Evolutionary conservation across 2,329 filamentous ascomycete genomes (phyloP).

Genomic region (Ustilaginoidea virens): DNA sequence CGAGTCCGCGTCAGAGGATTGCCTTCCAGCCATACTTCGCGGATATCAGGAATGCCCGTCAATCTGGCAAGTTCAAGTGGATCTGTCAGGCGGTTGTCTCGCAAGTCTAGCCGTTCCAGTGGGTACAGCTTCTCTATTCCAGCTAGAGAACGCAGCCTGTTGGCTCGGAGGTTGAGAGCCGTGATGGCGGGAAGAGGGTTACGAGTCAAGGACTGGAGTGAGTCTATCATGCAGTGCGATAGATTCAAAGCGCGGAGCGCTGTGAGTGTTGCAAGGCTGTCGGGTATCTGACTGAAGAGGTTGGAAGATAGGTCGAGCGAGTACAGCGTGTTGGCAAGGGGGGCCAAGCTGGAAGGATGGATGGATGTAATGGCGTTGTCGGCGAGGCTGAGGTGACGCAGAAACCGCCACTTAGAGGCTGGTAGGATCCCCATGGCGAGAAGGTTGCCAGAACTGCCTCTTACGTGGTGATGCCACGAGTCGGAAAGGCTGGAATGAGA

Average conservation of each 20-base stretch:
- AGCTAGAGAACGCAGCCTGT: conserved; percentile 72
- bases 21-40: conserved; percentile 80
- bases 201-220: conserved; percentile 70
- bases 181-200: conserved; percentile 87
- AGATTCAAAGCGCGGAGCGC: conserved; percentile 85
- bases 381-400: conserved; percentile 79
- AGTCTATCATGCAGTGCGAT: conserved; percentile 95
- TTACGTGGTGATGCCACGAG: conserved; percentile 41
- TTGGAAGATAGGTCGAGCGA: conserved; percentile 89
- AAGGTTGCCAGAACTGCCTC: conserved; percentile 68
- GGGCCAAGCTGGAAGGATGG: conserved; percentile 57
- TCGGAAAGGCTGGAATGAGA: conserved; percentile 68
- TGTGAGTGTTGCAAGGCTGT: conserved; percentile 72
- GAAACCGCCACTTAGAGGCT: conserved; percentile 82
- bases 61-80: conserved; percentile 80
- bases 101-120: conserved; percentile 75
- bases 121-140: conserved; percentile 82
- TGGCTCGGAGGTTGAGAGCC: conserved; percentile 78
- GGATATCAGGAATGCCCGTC: conserved; percentile 79
- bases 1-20: conserved; percentile 89
- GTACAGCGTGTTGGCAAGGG: conserved; percentile 74
- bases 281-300: conserved; percentile 85
- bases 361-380: conserved; percentile 84
- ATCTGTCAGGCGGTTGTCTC: conserved; percentile 84
- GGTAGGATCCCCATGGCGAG: conserved; percentile 58